A percentile compares a stretch with the other conserved stretches of the same genome.
These are phyloP conservation scores for Acmispon strigosus DNA, from an alignment of 306 rosid genomes.

Conservation along the genomic window DNA sequence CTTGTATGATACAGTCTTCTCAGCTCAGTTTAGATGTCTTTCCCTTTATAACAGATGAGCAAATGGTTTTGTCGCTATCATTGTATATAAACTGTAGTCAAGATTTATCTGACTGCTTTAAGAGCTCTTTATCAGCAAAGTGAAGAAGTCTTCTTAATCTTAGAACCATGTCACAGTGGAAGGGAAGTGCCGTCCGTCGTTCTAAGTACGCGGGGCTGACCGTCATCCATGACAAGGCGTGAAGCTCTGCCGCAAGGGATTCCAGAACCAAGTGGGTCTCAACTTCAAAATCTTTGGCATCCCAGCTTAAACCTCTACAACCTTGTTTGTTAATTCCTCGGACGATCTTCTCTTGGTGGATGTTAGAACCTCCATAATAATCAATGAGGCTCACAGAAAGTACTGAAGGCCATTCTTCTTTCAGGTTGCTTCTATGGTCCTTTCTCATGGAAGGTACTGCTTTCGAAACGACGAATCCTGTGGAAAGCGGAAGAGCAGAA, in stretches of 20 bases:
- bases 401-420: slow-evolving; percentile 93
- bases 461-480: slow-evolving; percentile 89
- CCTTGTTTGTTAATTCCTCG: slow-evolving; percentile 59
- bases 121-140: slow-evolving; percentile 90
- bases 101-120: slow-evolving; percentile 61
- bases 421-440: slow-evolving; percentile 63
- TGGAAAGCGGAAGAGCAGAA: slow-evolving; percentile 84
- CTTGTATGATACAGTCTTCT: slow-evolving; percentile 30
- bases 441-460: slow-evolving; percentile 88
- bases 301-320: slow-evolving; percentile 62
- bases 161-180: slow-evolving; percentile 96
- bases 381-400: slow-evolving; percentile 87
- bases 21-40: slow-evolving; percentile 14
- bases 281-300: slow-evolving; percentile 64
- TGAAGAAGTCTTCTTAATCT: slow-evolving; percentile 91
- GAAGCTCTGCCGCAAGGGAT: slow-evolving; percentile 90
- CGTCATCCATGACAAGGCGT: slow-evolving; percentile 96
- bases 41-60: slow-evolving; percentile 6
- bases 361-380: slow-evolving; percentile 72
- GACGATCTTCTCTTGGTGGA: slow-evolving; percentile 56
- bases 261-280: slow-evolving; percentile 83
- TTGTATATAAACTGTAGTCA: slow-evolving; percentile 25
- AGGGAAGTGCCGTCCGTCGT: slow-evolving; percentile 85
- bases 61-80: slow-evolving; percentile 8
- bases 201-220: slow-evolving; percentile 87